Percentiles rank a stretch among this genome's conserved stretches.
phyloP scores from a whole-genome alignment of 495 filamentous ascomycete genomes.

The Haplographium delicatum region DNA sequence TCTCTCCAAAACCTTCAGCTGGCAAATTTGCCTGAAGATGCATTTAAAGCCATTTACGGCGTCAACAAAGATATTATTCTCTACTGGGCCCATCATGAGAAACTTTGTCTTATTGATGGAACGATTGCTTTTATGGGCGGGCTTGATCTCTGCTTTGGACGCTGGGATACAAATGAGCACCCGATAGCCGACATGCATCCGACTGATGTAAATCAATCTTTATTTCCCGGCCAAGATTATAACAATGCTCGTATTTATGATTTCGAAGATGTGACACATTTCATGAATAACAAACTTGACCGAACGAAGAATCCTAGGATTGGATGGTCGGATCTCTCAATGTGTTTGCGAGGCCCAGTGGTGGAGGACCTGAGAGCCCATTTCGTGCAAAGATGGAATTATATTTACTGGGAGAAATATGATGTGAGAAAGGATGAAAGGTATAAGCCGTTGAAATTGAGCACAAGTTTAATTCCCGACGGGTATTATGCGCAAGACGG shows the following conservation, averaged over 20 bases:
- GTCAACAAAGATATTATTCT: conserved; percentile 67
- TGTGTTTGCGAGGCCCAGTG: conserved; percentile 75
- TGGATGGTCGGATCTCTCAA: conserved; percentile 89
- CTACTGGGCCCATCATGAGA: conserved; percentile 97
- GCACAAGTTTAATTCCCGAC: conserved; percentile 4
- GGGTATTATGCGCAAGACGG: conserved; percentile 24
- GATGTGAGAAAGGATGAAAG: conserved; percentile 54
- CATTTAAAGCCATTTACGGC: conserved; percentile 74
- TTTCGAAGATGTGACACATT: conserved; percentile 79
- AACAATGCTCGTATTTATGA: conserved; percentile 88
- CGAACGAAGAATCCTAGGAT: conserved; percentile 76
- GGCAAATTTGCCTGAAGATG: conserved; percentile 57
- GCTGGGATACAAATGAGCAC: conserved; percentile 65
- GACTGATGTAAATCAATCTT: conserved; percentile 51
- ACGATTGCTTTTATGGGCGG: conserved; percentile 87
- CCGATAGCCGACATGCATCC: conserved; percentile 84
- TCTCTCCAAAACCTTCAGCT: conserved; percentile 38
- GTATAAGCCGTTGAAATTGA: conserved; percentile 47
- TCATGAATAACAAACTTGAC: conserved; percentile 82
- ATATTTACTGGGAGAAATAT: conserved; percentile 84
- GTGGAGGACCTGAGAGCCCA: conserved; percentile 72
- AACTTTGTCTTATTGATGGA: conserved; percentile 80
- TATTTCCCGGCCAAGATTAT: conserved; percentile 92
- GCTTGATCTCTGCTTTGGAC: conserved; percentile 61
- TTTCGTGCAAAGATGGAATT: conserved; percentile 91